These are phyloP conservation scores for Arthrobotrys sphaeroides DNA, from an alignment of 2,329 filamentous ascomycete genomes.

Conservation along the genomic window DNA sequence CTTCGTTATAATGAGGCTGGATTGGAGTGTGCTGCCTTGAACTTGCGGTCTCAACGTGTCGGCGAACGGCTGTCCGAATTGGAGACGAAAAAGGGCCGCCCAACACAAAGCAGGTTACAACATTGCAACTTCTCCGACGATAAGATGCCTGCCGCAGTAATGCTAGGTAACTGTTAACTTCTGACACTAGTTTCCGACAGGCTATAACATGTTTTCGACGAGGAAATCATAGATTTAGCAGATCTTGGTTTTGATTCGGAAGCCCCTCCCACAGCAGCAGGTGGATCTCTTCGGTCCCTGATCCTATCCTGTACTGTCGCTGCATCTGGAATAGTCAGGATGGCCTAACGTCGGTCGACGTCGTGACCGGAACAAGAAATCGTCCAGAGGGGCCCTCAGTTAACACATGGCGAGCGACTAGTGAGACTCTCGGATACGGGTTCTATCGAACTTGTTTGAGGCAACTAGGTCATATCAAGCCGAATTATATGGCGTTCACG, in stretches of 20 bases:
- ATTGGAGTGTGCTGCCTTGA: slow-evolving; percentile 32
- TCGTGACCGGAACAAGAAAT: slow-evolving; percentile 41
- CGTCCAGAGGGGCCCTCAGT: neutral
- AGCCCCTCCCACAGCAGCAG: slow-evolving; percentile 20
- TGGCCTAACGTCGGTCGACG: slow-evolving; percentile 3
- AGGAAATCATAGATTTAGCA: neutral
- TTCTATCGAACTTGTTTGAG: neutral
- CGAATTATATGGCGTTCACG: neutral
- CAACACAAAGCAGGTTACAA: slow-evolving; percentile 7
- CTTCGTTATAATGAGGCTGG: slow-evolving; percentile 16
- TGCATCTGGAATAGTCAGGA: slow-evolving; percentile 35
- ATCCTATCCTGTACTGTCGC: slow-evolving; percentile 8
- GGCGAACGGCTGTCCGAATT: slow-evolving; percentile 44
- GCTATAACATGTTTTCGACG: slow-evolving; percentile 10
- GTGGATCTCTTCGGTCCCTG: slow-evolving; percentile 29
- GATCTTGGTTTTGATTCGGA: slow-evolving; percentile 41
- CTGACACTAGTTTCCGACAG: slow-evolving; percentile 5
- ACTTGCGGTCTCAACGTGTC: slow-evolving; percentile 17
- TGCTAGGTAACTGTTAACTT: no score
- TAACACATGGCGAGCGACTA: slow-evolving; percentile 33
- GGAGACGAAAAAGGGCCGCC: slow-evolving; percentile 13
- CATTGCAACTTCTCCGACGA: neutral
- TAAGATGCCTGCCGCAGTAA: slow-evolving; percentile 17
- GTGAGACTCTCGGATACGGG: slow-evolving; percentile 20
- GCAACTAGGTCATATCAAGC: slow-evolving; percentile 10